Base-by-base conservation (phyloP, 257 asterid genomes). In the Asclepias syriaca region DNA sequence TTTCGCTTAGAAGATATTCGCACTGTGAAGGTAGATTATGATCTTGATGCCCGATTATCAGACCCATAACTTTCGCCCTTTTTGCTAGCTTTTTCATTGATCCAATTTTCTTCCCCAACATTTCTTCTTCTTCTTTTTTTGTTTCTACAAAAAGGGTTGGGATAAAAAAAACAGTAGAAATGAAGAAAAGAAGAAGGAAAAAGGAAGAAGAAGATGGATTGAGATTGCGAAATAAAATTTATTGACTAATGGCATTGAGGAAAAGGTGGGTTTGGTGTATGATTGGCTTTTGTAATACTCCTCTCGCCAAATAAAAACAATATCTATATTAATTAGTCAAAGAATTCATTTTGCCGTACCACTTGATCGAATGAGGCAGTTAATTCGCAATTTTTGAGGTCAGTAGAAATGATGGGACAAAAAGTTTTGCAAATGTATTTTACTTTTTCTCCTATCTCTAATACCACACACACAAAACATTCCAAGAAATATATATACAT, bases 31-130 rank as follows among this genome's bases (percentile, higher is more conserved):
- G 39, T 16, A 72, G 48, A 43, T 43, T 71, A 16, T 34, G 39
- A 34, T 34, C 39, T 3, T 34, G 39, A 34, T n/a, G 54, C 8
- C 68, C 65, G 39, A 22, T 71, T 22, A 56, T 72, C 51, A 56
- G 68, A 46, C 65, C 49, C 0, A 72, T 57, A 50, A 60, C 85
- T 72, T 78, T 87, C 5, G 75, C 82, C 76, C 84, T 92, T 85
- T 81, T 88, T 65, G 83, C 86, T 56, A 88, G 78, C 73, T 89
- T 90, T 80, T 81, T 89, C 87, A 90, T 78, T 12, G 96, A 90
- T 39, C 85, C 89, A n/a, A 92, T 76, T 68, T 81, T 92, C 77
- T 87, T 93, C 0, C 95, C 86, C 10, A 86, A 70, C 96, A 90
- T 87, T 50, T 73, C 39, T 50, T 65, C 13, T 22, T 11, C 39